Conservation (phyloP, 805 yeast genomes). For the Wickerhamomyces bovis region DNA sequence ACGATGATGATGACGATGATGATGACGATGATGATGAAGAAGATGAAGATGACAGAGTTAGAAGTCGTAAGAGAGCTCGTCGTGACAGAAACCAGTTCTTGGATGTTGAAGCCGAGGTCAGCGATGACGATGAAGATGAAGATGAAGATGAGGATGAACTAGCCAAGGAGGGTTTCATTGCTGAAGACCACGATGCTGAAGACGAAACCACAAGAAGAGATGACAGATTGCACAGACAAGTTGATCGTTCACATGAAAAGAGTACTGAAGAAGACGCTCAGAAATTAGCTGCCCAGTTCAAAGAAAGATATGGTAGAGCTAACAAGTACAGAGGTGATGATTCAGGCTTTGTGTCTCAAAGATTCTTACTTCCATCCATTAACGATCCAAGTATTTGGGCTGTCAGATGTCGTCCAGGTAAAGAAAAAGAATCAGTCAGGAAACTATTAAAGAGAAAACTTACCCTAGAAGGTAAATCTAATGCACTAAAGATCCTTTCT, state of each 20-base stretch:
- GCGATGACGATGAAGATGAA: slow-evolving; percentile 95
- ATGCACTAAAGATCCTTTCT: slow-evolving; percentile 78
- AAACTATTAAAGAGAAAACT: slow-evolving; percentile 78
- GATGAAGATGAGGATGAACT: slow-evolving; percentile 92
- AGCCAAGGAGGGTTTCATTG: slow-evolving; percentile 74
- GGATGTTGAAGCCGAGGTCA: slow-evolving; percentile 98
- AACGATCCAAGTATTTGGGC: slow-evolving; percentile 97
- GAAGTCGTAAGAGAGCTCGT: slow-evolving; percentile 39
- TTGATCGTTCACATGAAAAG: slow-evolving; percentile 81
- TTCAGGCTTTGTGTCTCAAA: slow-evolving; percentile 85
- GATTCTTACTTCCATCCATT: slow-evolving; percentile 88
- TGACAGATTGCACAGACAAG: slow-evolving; percentile 84
- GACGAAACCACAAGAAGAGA: slow-evolving; percentile 45
- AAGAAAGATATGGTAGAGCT: slow-evolving; percentile 86
- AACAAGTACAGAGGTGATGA: slow-evolving; percentile 77
- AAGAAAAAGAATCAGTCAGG: slow-evolving; percentile 85
- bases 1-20: slow-evolving; percentile 29
- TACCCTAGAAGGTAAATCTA: slow-evolving; percentile 66
- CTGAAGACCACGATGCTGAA: slow-evolving; percentile 65
- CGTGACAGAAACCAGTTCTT: slow-evolving; percentile 66
- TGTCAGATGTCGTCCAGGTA: slow-evolving; percentile 86
- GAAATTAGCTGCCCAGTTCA: slow-evolving; percentile 82
- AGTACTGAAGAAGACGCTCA: slow-evolving; percentile 94
- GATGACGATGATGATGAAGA: slow-evolving; percentile 42
- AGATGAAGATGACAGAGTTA: slow-evolving; percentile 43